Evolutionary conservation across 805 yeast species (phyloP).

Genomic region (Candida adriatica): DNA sequence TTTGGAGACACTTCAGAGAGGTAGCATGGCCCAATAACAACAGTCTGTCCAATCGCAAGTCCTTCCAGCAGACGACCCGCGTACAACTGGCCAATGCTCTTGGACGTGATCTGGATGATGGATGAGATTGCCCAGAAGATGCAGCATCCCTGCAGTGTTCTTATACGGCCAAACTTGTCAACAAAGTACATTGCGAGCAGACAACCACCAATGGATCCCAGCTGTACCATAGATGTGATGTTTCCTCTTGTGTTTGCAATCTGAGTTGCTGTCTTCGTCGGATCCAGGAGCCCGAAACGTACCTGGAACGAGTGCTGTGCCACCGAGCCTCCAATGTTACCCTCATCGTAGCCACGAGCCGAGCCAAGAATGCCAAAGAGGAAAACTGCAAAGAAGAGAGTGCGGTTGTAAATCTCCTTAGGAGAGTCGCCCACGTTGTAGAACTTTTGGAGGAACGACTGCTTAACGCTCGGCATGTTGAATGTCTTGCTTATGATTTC

Average conservation of each 20-base stretch:
- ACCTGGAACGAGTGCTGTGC: conserved; percentile 36
- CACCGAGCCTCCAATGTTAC: conserved; percentile 39
- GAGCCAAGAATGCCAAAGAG: conserved; percentile 50
- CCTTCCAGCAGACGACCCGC: conserved; percentile 54
- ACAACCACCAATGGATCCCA: conserved; percentile 50
- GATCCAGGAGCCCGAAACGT: conserved; percentile 39
- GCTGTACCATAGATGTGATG: conserved; percentile 52
- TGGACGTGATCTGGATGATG: conserved; percentile 41
- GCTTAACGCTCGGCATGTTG: no score
- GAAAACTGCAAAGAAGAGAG: conserved; percentile 37
- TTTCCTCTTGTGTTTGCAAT: conserved; percentile 44
- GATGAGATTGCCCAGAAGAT: conserved; percentile 39
- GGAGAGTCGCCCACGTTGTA: conserved; percentile 26
- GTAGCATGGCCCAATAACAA: conserved; percentile 49
- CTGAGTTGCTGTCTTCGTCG: conserved; percentile 26
- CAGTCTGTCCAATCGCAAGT: conserved; percentile 49
- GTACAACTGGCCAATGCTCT: conserved; percentile 40
- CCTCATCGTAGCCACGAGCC: conserved; percentile 55
- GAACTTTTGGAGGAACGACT: conserved; percentile 9
- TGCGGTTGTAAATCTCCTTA: conserved; percentile 39
- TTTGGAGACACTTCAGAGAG: conserved; percentile 48
- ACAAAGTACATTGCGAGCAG: conserved; percentile 40
- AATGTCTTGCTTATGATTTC: no score
- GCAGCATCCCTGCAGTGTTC: conserved; percentile 39
- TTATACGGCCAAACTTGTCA: conserved; percentile 45